Evolutionary conservation across 2,329 filamentous ascomycete species (phyloP).

Genomic region (Neocatenulostroma microsporum): DNA sequence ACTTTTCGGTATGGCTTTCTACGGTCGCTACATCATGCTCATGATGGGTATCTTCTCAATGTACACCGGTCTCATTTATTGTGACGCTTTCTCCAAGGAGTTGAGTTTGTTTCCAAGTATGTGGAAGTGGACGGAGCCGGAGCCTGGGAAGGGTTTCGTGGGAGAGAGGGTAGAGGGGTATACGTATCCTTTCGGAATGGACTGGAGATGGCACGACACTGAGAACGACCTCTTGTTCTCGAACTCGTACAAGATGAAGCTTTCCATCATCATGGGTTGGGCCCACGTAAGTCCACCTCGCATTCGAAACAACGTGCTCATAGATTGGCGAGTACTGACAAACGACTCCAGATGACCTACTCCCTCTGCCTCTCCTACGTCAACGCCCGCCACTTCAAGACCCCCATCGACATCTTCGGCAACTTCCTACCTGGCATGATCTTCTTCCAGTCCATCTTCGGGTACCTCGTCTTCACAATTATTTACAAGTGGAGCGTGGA

Average conservation of each 20-base stretch:
- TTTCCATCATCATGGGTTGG: slow-evolving; percentile 97
- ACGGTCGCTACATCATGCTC: slow-evolving; percentile 94
- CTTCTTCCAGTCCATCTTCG: slow-evolving; percentile 98
- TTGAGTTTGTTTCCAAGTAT: slow-evolving; percentile 82
- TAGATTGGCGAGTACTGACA: slow-evolving; percentile 1
- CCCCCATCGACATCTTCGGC: slow-evolving; percentile 89
- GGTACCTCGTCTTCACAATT: slow-evolving; percentile 88
- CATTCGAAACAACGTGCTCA: background rate
- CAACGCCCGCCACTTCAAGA: slow-evolving; percentile 93
- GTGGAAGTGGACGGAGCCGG: slow-evolving; percentile 73
- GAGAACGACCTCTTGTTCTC: slow-evolving; percentile 93
- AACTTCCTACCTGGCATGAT: slow-evolving; percentile 99
- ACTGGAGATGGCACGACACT: slow-evolving; percentile 93
- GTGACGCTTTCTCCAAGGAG: slow-evolving; percentile 91
- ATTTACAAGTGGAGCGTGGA: slow-evolving; percentile 95
- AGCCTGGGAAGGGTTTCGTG: slow-evolving; percentile 42
- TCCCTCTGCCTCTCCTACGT: slow-evolving; percentile 86
- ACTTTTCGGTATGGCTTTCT: slow-evolving; percentile 96
- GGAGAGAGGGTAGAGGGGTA: slow-evolving; percentile 62
- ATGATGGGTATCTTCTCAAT: slow-evolving; percentile 98
- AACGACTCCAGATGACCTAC: slow-evolving; percentile 69
- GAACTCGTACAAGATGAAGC: slow-evolving; percentile 99
- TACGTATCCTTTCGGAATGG: slow-evolving; percentile 90
- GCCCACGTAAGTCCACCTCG: slow-evolving; percentile 52
- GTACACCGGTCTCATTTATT: slow-evolving; percentile 96